These are phyloP conservation scores for Manihot esculenta DNA, from an alignment of 441 rosid species.

Conservation along the genomic window DNA sequence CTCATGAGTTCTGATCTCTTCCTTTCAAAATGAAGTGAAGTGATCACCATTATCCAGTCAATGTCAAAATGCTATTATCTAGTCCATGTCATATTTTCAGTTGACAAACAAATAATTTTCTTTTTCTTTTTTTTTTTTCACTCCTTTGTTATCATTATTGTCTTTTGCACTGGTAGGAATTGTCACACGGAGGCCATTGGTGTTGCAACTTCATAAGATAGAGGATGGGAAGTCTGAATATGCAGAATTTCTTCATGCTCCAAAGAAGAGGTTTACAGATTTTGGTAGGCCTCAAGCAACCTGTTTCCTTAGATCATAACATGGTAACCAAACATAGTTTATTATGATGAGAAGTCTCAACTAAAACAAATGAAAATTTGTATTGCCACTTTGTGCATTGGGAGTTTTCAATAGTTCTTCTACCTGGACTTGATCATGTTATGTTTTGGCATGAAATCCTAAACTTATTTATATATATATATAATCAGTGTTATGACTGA, in stretches of 20 bases:
- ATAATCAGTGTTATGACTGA: background rate
- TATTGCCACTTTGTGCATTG: background rate
- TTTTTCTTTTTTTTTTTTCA: too few relatives aligned
- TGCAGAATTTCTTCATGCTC: conserved; percentile 95
- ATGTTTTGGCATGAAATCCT: background rate
- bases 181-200: conserved; percentile 95
- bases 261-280: conserved; percentile 72
- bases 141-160: conserved; percentile 2
- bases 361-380: background rate
- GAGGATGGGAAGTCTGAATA: conserved; percentile 71
- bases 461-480: too few relatives aligned
- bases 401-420: background rate
- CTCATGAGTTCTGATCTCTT: background rate
- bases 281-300: conserved; percentile 53
- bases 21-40: too few relatives aligned
- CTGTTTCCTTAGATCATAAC: background rate
- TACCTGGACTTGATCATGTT: background rate
- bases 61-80: too few relatives aligned
- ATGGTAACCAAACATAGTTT: background rate
- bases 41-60: too few relatives aligned
- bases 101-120: too few relatives aligned
- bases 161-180: conserved; percentile 45
- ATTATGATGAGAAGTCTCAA: background rate
- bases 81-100: too few relatives aligned
- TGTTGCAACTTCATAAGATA: conserved; percentile 90